phyloP scores from a whole-genome alignment of 176 grass and related monocot genomes.

The Carex myosuroides region DNA sequence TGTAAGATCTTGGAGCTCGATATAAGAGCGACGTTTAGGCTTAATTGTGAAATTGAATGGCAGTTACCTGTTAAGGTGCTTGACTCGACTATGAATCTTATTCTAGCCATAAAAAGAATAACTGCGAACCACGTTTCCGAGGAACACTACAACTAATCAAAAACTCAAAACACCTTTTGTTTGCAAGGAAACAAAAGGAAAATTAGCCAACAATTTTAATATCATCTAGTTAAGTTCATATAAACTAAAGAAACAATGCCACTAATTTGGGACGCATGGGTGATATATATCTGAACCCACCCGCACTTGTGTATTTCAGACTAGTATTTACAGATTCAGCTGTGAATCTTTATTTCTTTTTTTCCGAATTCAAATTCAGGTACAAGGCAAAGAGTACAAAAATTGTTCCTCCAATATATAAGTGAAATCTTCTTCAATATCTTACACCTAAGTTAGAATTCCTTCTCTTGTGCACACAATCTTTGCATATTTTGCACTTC shows the following conservation, averaged over 20 bases:
- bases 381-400: background rate
- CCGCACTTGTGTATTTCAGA: background rate
- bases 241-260: background rate
- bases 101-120: background rate
- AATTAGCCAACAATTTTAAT: background rate
- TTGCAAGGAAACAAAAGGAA: background rate
- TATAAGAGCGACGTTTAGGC: background rate
- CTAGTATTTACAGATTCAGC: background rate
- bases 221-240: background rate
- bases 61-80: background rate
- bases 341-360: background rate
- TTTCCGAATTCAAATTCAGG: background rate
- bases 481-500: conserved; percentile 8
- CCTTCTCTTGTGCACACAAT: conserved; percentile 1
- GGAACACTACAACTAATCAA: background rate
- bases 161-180: background rate
- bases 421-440: background rate
- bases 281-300: background rate
- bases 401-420: background rate
- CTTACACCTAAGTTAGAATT: background rate
- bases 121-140: no score
- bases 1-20: background rate
- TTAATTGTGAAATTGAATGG: no score
- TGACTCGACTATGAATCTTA: background rate
- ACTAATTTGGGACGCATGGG: background rate